phyloP scores from a whole-genome alignment of 768 basidiomycete genomes.

The Tubosaeta sp. region DNA sequence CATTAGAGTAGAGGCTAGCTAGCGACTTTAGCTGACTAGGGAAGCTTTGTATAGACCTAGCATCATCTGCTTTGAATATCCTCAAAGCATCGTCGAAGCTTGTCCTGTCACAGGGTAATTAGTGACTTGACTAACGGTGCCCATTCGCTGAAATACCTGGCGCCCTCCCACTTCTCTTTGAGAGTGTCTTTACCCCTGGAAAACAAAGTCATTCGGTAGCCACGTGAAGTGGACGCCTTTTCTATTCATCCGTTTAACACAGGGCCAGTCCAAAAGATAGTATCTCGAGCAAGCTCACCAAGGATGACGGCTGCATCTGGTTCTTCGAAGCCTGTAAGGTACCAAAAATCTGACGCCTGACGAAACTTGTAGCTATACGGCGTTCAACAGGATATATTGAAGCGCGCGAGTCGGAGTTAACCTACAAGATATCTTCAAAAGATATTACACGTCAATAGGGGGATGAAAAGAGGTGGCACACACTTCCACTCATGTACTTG shows the following conservation, averaged over 20 bases:
- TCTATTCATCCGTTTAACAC: slow-evolving; percentile 39
- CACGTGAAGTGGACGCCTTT: slow-evolving; percentile 63
- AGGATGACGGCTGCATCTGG: slow-evolving; percentile 87
- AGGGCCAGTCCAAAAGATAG: background rate
- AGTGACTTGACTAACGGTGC: background rate
- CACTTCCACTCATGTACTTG: slow-evolving; percentile 83
- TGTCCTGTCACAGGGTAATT: slow-evolving; percentile 41
- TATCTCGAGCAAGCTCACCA: slow-evolving; percentile 40
- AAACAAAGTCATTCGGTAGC: slow-evolving; percentile 87
- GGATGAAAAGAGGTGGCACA: slow-evolving; percentile 29
- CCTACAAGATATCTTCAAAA: slow-evolving; percentile 71
- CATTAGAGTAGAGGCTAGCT: slow-evolving; percentile 43
- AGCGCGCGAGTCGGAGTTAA: slow-evolving; percentile 5
- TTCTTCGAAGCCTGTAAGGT: slow-evolving; percentile 94
- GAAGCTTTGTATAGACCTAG: slow-evolving; percentile 52
- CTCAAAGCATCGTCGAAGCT: slow-evolving; percentile 57
- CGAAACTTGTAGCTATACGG: slow-evolving; percentile 84
- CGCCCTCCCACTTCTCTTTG: slow-evolving; percentile 92
- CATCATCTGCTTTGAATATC: slow-evolving; percentile 79
- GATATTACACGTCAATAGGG: slow-evolving; percentile 10
- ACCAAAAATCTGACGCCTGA: slow-evolving; percentile 91
- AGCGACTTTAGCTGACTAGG: slow-evolving; percentile 55
- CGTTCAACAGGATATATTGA: slow-evolving; percentile 10
- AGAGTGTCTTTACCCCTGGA: slow-evolving; percentile 66
- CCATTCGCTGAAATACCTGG: slow-evolving; percentile 40